Percentiles rank a stretch among this genome's conserved stretches.
phyloP scores from a whole-genome alignment of 129 eudicot species.

The carrot (Daucus carota) region DH1_v3.0 NC_030387.2:22181001-22181500 shows the following conservation, averaged over 20 bases:
- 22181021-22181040: background rate
- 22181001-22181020: slow-evolving; percentile 1
- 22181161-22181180: background rate
- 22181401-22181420: slow-evolving; percentile 71
- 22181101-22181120: background rate
- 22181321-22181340: slow-evolving; percentile 49
- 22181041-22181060: background rate
- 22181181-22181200: background rate
- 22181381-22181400: slow-evolving; percentile 77
- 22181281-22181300: background rate
- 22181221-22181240: background rate
- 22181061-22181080: background rate
- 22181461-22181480: background rate
- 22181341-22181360: slow-evolving; percentile 85
- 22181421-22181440: slow-evolving; percentile 87
- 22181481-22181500: background rate
- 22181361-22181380: slow-evolving; percentile 80
- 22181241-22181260: background rate
- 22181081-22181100: background rate
- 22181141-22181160: background rate
- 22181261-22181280: background rate
- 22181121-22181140: background rate
- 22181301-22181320: background rate
- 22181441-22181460: slow-evolving; percentile 35
- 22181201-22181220: background rate